phyloP scores from a whole-genome alignment of 2,329 filamentous ascomycete genomes.

The Tolypocladium endophyticum region DNA sequence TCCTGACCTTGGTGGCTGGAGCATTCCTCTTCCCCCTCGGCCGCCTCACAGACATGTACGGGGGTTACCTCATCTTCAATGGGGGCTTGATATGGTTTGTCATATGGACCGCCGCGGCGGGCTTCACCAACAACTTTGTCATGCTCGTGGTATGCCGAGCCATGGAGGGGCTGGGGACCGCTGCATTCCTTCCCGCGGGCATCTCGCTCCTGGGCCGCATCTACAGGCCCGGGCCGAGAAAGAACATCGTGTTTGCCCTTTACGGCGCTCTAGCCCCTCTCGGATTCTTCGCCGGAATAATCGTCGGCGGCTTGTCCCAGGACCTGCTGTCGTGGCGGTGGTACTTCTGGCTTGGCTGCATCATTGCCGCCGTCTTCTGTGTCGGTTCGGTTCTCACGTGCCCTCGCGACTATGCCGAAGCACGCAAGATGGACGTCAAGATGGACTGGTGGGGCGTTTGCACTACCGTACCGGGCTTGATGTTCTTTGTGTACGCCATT shows the following conservation, averaged over 20 bases:
- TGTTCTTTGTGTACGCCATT: conserved; percentile 59
- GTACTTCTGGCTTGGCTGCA: conserved; percentile 56
- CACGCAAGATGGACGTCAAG: conserved; percentile 14
- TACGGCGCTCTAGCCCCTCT: conserved; percentile 44
- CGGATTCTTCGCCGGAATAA: conserved; percentile 52
- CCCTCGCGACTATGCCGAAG: conserved; percentile 22
- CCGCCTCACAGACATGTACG: conserved; percentile 46
- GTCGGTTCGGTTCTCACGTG: conserved; percentile 30
- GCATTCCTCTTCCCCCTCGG: conserved; percentile 52
- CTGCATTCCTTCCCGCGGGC: conserved; percentile 57
- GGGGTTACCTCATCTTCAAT: conserved; percentile 47
- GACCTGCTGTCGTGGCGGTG: conserved; percentile 52
- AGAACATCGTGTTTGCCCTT: conserved; percentile 52
- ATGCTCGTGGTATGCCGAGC: conserved; percentile 62
- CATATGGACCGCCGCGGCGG: conserved; percentile 53
- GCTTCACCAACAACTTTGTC: conserved; percentile 50
- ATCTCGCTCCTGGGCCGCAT: conserved; percentile 55
- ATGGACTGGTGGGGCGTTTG: conserved; percentile 55
- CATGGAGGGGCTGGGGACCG: conserved; percentile 56
- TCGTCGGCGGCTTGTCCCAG: conserved; percentile 50
- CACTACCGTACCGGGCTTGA: conserved; percentile 45
- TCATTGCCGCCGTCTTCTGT: conserved; percentile 34
- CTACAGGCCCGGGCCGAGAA: conserved; percentile 58
- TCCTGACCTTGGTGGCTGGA: conserved; percentile 44
- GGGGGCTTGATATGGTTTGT: conserved; percentile 48